A percentile compares a stretch with the other conserved stretches of the same genome.
These are phyloP conservation scores for Citrus trifoliata DNA, from an alignment of 345 rosid species.

Conservation along the genomic window DNA sequence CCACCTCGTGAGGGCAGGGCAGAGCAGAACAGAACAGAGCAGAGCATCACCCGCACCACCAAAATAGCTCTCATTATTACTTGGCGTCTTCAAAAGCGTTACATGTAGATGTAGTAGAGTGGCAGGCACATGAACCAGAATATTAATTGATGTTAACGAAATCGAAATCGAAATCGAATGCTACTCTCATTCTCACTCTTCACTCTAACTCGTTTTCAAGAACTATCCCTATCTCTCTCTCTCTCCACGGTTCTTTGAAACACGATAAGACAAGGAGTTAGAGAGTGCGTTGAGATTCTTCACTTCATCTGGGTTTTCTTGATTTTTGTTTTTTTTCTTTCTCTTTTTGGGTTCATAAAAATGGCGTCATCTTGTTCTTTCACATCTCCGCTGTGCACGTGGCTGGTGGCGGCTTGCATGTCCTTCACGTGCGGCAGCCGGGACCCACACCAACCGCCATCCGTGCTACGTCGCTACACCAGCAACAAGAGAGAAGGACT, in stretches of 20 bases:
- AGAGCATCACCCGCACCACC: no score
- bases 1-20: no score
- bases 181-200: no score
- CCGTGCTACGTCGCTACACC: slow-evolving; percentile 17
- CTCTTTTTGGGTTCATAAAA: neutral
- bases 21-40: no score
- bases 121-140: no score
- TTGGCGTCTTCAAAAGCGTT: no score
- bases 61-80: no score
- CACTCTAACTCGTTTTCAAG: neutral
- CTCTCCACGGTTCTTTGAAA: neutral
- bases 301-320: slow-evolving; percentile 3
- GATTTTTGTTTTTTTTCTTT: neutral
- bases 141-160: no score
- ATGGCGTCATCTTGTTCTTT: slow-evolving; percentile 45
- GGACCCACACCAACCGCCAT: slow-evolving; percentile 26
- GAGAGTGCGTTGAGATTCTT: neutral
- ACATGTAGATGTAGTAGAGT: no score
- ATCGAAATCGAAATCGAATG: no score
- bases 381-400: slow-evolving; percentile 80
- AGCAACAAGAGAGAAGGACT: slow-evolving; percentile 8
- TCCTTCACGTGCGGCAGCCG: slow-evolving; percentile 44
- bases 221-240: no score
- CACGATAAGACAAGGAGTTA: neutral
- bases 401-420: slow-evolving; percentile 89